phyloP scores from a whole-genome alignment of 768 basidiomycete genomes.

The Lactarius deliciosus region DNA sequence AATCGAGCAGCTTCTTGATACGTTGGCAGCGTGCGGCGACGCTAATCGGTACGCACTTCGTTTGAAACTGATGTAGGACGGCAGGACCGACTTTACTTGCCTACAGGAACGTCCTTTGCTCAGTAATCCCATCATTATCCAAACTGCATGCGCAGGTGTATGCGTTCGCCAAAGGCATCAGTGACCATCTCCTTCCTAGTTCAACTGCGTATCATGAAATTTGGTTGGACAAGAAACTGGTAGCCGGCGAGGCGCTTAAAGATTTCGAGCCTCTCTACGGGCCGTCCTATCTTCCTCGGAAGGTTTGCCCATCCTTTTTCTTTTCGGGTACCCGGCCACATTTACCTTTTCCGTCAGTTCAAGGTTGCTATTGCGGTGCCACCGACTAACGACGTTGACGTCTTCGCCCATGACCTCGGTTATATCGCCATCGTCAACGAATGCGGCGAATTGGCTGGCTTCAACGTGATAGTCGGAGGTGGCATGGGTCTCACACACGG shows the following conservation, averaged over 20 bases:
- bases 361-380: conserved; percentile 97
- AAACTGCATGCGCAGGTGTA: conserved; percentile 80
- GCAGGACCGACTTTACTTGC: conserved; percentile 15
- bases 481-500: conserved; percentile 99
- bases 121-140: conserved; percentile 89
- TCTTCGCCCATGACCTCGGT: conserved; percentile 94
- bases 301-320: conserved; percentile 47
- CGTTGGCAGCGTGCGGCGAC: conserved; percentile 97
- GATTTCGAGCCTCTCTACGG: conserved; percentile 98
- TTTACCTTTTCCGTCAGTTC: conserved; percentile 54
- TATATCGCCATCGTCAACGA: conserved; percentile 90
- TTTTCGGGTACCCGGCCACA: conserved; percentile 13
- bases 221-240: conserved; percentile 96
- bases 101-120: conserved; percentile 82
- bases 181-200: conserved; percentile 82
- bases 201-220: conserved; percentile 98
- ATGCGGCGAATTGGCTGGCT: conserved; percentile 78
- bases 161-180: conserved; percentile 79
- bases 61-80: background rate
- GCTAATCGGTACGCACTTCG: conserved; percentile 72
- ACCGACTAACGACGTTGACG: conserved; percentile 93
- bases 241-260: conserved; percentile 92
- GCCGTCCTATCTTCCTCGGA: conserved; percentile 93
- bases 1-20: conserved; percentile 89
- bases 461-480: conserved; percentile 92